phyloP scores from a whole-genome alignment of 306 rosid genomes.

The Cucurbita pepo region DNA sequence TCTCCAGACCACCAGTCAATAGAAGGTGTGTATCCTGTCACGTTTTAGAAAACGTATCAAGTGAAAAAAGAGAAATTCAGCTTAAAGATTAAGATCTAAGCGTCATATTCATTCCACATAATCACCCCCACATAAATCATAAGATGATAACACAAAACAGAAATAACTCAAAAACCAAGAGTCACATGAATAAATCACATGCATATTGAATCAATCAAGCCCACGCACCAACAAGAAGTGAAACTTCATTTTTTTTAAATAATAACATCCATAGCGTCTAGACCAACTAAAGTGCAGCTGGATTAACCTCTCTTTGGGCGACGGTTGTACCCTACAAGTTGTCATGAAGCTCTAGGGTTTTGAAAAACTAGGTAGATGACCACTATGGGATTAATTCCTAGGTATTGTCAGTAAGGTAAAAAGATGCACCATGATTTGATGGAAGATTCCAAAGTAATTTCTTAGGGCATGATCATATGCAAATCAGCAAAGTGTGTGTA shows the following conservation, averaged over 20 bases:
- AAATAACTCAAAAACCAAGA: background rate
- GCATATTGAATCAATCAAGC: background rate
- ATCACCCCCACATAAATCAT: background rate
- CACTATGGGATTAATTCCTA: background rate
- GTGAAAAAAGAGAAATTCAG: background rate
- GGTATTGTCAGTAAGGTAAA: background rate
- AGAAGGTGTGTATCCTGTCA: conserved; percentile 75
- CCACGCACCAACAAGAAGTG: background rate
- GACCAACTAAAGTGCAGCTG: background rate
- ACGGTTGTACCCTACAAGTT: background rate
- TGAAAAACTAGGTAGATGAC: background rate
- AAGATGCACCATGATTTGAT: background rate
- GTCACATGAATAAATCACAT: background rate
- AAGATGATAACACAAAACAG: background rate
- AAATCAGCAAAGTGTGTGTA: background rate
- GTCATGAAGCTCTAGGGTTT: background rate
- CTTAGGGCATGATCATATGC: background rate
- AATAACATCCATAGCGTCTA: background rate
- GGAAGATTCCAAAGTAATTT: background rate
- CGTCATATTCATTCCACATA: background rate
- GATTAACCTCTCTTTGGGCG: background rate
- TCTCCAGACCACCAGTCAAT: conserved; percentile 90
- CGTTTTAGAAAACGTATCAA: conserved; percentile 8
- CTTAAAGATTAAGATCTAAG: background rate
- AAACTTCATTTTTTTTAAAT: background rate